These are phyloP conservation scores for Filosporella fistucella DNA, from an alignment of 495 filamentous ascomycete species.

Conservation along the genomic window DNA sequence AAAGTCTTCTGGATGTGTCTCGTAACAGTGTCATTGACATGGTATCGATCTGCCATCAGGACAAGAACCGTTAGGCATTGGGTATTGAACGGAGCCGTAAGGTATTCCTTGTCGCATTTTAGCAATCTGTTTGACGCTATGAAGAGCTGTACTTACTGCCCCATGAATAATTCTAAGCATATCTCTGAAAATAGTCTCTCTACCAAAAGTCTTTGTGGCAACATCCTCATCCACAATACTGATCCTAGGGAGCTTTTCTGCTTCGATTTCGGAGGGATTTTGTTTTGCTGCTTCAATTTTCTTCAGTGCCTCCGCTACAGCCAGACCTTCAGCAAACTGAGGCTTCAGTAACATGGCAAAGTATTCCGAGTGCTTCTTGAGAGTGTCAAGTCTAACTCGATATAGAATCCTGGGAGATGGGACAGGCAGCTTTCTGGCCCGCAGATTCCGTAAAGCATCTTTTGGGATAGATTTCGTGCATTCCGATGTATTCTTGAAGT, in stretches of 20 bases:
- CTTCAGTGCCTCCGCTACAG: constrained; percentile 37
- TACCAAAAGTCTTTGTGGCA: constrained; percentile 45
- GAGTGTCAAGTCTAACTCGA: constrained; percentile 30
- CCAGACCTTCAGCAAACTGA: constrained; percentile 45
- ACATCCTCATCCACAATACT: constrained; percentile 54
- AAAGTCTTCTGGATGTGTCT: constrained; percentile 36
- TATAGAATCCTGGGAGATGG: constrained; percentile 24
- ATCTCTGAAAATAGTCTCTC: constrained; percentile 45
- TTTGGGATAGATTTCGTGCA: constrained; percentile 21
- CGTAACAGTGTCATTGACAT: constrained; percentile 42
- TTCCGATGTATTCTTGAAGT: constrained; percentile 37
- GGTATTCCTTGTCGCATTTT: constrained; percentile 7
- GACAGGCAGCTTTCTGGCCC: constrained; percentile 19
- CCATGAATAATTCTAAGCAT: constrained; percentile 55
- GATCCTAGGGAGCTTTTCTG: constrained; percentile 46
- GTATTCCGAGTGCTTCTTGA: constrained; percentile 50
- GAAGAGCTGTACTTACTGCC: constrained; percentile 17
- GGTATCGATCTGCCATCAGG: constrained; percentile 64
- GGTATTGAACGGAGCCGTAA: constrained; percentile 31
- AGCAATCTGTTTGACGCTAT: background rate
- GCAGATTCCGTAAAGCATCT: constrained; percentile 17
- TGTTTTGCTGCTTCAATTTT: constrained; percentile 33
- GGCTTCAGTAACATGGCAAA: constrained; percentile 51
- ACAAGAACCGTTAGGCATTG: constrained; percentile 55
- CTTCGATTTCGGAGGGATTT: constrained; percentile 39